Evolutionary conservation across 495 filamentous ascomycete species (phyloP), one percentile per base, ranked within the genome.

Genomic region (Aspergillus asperescens): DNA sequence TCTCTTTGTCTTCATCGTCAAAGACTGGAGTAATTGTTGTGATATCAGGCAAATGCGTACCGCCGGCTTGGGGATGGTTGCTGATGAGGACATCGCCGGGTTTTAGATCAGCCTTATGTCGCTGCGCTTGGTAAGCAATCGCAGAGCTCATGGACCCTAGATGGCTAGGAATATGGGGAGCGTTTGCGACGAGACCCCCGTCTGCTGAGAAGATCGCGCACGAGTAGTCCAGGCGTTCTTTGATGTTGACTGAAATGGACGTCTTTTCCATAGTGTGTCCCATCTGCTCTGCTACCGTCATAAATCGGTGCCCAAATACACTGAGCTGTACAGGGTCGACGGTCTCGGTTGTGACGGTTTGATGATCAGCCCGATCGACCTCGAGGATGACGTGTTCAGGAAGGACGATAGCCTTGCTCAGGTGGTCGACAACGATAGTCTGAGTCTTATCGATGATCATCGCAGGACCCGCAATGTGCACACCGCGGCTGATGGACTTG

Each of bases 271-370:
- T 73, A 5, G 89, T 87, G 53, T 87, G 74, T 0, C 90, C 90
- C 90, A 95, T 95, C 64, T 94, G 89, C 70, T 95, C 90, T 8
- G 90, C 90, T 59, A 95, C 94, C 19, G 89, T 88, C 90, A 95
- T 95, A 68, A 95, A 95, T 10, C 90, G 76, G 66, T 95, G 89
- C 5, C 87, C 87, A 59, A 95, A 95, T 44, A 95, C 89, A 65
- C 85, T 89, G 10, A 95, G 80, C 78, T 94, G 86, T 64, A 95
- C 90, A 0, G 90, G 89, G 59, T 90, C 70, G 1, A 68, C 34
- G 47, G 41, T 57, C 20, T 50, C 39, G 8, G 54, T 47, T 23
- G 48, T 80, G 32, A 90, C 74, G 9, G 79, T 80, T 57, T 81
- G 83, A 6, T 94, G 75, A 62, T 92, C 87, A 49, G 85, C 46